Evolutionary conservation across 257 asterid genomes (phyloP).

Genomic region (Przewalskia tangutica): DNA sequence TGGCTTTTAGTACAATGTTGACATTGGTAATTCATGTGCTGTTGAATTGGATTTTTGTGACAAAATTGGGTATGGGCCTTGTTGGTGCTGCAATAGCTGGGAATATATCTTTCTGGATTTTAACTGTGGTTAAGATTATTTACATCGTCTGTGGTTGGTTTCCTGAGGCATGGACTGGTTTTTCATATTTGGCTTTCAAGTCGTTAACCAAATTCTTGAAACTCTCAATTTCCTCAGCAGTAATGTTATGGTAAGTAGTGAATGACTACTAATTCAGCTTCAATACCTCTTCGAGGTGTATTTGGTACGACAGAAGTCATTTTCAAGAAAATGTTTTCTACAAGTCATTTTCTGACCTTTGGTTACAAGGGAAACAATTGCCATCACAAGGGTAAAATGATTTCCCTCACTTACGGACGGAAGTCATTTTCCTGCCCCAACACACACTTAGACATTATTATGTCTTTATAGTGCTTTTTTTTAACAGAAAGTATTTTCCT

Average conservation of each 20-base stretch:
- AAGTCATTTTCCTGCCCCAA: too few relatives aligned
- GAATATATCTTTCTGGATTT: conserved; percentile 18
- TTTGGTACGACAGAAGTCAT: neutral
- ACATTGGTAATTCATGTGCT: conserved; percentile 15
- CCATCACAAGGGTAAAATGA: too few relatives aligned
- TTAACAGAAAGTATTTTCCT: neutral
- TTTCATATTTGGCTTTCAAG: conserved; percentile 22
- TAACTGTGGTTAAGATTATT: conserved; percentile 4
- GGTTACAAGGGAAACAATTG: neutral
- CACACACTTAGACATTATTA: too few relatives aligned
- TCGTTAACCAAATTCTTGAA: conserved; percentile 15
- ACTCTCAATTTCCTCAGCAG: conserved; percentile 26
- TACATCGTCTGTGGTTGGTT: conserved; percentile 19
- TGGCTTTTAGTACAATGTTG: conserved; percentile 11
- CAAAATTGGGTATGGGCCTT: conserved; percentile 13
- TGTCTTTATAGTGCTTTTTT: too few relatives aligned
- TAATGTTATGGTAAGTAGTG: conserved; percentile 28
- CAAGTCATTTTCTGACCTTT: neutral
- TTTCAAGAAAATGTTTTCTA: neutral
- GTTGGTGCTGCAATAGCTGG: conserved; percentile 23
- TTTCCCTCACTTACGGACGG: neutral
- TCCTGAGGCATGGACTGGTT: conserved; percentile 29
- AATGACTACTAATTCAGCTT: neutral
- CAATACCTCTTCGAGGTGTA: neutral
- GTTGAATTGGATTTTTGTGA: conserved; percentile 21